Evolutionary conservation across 805 yeast genomes (phyloP), one percentile per base, ranked within the genome.

Genomic region (Candida mattraensis): DNA sequence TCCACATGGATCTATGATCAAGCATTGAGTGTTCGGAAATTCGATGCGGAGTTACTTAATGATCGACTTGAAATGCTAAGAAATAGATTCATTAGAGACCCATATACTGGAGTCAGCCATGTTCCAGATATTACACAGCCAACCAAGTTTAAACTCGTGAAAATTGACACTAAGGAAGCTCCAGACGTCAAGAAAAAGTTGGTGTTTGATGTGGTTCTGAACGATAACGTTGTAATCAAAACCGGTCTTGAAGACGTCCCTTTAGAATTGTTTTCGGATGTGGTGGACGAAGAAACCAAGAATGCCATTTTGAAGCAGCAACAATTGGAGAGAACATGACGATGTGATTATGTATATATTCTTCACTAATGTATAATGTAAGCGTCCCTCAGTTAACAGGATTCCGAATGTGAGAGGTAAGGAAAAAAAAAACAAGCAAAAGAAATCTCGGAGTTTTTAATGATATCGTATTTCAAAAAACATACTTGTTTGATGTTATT

Each of bases 1-100:
- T 81, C 82, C 20, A 78, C 83, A 23, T 88, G 96, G 96, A 74
- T 88, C 63, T 77, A 74, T 48, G 89, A 86, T 51, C 88, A 87
- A 48, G 93, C 95, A 0, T 62, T 71, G n/a, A 83, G 91, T 20
- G 77, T 88, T 3, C 70, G 83, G 44, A 79, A 78, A 33, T 85
- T 75, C 55, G 93, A 93, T 58, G 64, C 76, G 21, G 71, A 71
- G 39, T 62, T 88, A 30, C 60, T 72, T 23, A 75, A 73, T 35
- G 78, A 83, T 40, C 67, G 89, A 44, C 66, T 64, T 14, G 72
- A 74, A 16, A 64, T 73, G 24, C 57, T 72, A 14, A 67, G 63
- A 30, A 60, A 65, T 14, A 70, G 78, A 32, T 89, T 89, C 1
- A 57, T 76, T 14, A 78, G 80, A 53, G 98, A 91, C 56, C 76